Evolutionary conservation across 148 eudicot genomes (phyloP).

Genomic region (Linanthus parryae): DNA sequence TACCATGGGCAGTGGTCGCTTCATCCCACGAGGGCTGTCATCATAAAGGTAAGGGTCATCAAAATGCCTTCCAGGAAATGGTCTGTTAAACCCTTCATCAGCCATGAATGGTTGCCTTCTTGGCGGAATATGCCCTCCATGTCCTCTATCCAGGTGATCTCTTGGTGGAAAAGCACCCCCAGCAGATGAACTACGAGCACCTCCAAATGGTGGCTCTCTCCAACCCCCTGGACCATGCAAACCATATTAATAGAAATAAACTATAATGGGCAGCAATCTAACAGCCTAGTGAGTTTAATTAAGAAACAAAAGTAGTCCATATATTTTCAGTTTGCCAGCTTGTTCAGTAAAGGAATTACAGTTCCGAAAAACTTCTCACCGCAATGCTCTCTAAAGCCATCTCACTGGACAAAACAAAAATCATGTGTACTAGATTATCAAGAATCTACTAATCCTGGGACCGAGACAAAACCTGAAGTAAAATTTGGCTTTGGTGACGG

Average conservation of each 20-base stretch:
- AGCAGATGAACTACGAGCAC: constrained; percentile 28
- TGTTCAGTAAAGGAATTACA: too few species aligned
- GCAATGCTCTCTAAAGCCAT: too few species aligned
- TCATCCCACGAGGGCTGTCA: constrained; percentile 47
- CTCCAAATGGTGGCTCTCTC: constrained; percentile 47
- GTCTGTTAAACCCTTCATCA: constrained; percentile 46
- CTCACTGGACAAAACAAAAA: too few species aligned
- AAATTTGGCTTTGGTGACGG: too few species aligned
- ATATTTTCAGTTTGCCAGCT: too few species aligned
- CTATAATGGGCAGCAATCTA: too few species aligned
- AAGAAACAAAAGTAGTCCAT: too few species aligned
- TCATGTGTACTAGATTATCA: too few species aligned
- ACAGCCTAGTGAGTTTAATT: too few species aligned
- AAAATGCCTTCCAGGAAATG: constrained; percentile 47
- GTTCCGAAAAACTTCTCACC: too few species aligned
- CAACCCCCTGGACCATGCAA: constrained; percentile 43
- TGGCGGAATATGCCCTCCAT: constrained; percentile 35
- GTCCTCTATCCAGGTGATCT: constrained; percentile 40
- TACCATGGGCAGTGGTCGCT: constrained; percentile 59
- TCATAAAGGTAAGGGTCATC: constrained; percentile 63
- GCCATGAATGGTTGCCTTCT: constrained; percentile 46
- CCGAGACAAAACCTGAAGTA: too few species aligned
- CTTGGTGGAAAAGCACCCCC: constrained; percentile 29
- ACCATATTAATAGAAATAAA: background rate
- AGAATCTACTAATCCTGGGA: too few species aligned